phyloP scores from a whole-genome alignment of 306 rosid species.

The Malus orientalis region DNA sequence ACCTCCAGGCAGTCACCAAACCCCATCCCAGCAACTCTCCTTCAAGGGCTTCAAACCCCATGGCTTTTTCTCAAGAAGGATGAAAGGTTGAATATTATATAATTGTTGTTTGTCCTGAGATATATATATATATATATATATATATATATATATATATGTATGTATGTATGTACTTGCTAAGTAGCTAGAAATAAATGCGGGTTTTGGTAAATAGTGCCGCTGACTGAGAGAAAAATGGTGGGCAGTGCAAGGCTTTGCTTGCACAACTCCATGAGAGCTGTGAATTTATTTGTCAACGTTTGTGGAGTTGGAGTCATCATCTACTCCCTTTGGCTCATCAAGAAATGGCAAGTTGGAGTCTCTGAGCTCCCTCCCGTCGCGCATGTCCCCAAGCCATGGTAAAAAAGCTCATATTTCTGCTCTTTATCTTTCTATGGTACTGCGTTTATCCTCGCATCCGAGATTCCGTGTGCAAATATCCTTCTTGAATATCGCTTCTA shows the following conservation, averaged over 20 bases:
- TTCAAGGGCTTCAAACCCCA: background rate
- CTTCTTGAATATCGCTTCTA: background rate
- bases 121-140: too few species aligned
- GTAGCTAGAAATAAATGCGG: background rate
- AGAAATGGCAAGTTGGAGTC: slow-evolving; percentile 34
- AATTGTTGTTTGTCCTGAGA: background rate
- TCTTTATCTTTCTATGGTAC: background rate
- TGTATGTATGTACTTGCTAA: background rate
- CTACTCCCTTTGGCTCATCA: slow-evolving; percentile 47
- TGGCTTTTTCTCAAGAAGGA: background rate
- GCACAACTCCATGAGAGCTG: slow-evolving; percentile 20
- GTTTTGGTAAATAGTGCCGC: too few species aligned
- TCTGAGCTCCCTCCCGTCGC: slow-evolving; percentile 13
- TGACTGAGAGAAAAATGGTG: slow-evolving; percentile 14
- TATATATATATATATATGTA: too few species aligned
- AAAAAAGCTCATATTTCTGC: background rate
- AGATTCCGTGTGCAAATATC: background rate
- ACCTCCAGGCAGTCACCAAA: background rate
- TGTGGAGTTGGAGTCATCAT: slow-evolving; percentile 38
- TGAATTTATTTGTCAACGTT: slow-evolving; percentile 17
- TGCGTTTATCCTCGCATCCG: background rate
- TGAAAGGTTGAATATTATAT: background rate
- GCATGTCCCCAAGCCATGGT: slow-evolving; percentile 29
- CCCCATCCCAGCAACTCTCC: background rate
- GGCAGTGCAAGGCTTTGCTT: slow-evolving; percentile 22